Evolutionary conservation across 2,329 filamentous ascomycete genomes (phyloP).

Genomic region (Microdochium bolleyi): DNA sequence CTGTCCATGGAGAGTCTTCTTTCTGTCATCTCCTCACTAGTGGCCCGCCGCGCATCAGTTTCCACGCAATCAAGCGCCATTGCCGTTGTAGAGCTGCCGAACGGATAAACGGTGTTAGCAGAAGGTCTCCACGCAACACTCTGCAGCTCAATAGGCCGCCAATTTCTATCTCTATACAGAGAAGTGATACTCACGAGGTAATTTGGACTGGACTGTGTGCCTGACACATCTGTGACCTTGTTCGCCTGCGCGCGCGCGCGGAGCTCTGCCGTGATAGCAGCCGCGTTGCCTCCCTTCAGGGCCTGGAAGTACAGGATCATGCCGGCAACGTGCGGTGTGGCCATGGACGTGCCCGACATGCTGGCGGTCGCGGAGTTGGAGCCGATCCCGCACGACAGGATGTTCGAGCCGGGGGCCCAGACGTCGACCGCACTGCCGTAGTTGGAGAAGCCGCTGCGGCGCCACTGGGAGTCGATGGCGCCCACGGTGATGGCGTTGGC

Average conservation of each 20-base stretch:
- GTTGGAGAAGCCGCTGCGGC: conserved; percentile 38
- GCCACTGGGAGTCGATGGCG: conserved; percentile 31
- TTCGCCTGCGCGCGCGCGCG: conserved; percentile 29
- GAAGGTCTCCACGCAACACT: not conserved
- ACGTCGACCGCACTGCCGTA: conserved; percentile 35
- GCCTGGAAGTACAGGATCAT: conserved; percentile 49
- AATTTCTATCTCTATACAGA: too few species aligned
- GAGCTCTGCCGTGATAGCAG: conserved; percentile 32
- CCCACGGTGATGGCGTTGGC: conserved; percentile 44
- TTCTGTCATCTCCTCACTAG: too few species aligned
- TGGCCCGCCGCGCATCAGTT: too few species aligned
- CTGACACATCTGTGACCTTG: conserved; percentile 17
- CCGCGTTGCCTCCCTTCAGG: conserved; percentile 29
- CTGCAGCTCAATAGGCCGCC: not conserved
- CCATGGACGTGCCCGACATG: conserved; percentile 55
- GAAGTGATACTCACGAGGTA: not conserved
- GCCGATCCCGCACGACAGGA: conserved; percentile 33
- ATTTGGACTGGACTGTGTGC: conserved; percentile 11
- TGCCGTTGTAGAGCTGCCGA: conserved; percentile 35
- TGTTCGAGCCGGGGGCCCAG: conserved; percentile 32
- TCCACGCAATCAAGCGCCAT: conserved; percentile 1
- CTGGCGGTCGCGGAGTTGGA: conserved; percentile 28
- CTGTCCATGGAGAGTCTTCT: too few species aligned
- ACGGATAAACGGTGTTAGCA: conserved; percentile 34
- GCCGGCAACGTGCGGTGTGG: conserved; percentile 51